Evolutionary conservation across 805 yeast species (phyloP).

Genomic region (Ogataea neopini): DNA sequence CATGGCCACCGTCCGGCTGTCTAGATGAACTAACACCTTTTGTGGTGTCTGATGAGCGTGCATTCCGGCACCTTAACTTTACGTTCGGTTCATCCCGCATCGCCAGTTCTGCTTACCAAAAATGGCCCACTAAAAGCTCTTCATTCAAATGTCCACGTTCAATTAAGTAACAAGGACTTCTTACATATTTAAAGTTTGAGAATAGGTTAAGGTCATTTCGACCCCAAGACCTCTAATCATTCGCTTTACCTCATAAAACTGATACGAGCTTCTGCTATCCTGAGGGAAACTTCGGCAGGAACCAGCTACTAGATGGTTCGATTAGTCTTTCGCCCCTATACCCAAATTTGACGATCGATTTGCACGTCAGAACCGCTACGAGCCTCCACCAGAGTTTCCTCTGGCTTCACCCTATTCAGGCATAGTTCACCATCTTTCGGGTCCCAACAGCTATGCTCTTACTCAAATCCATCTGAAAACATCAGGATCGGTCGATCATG

Average conservation of each 20-base stretch:
- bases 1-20: slow-evolving; percentile 53
- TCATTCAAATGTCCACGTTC: slow-evolving; percentile 9
- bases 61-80: slow-evolving; percentile 8
- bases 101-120: slow-evolving; percentile 10
- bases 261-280: slow-evolving; percentile 10
- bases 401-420: slow-evolving; percentile 11
- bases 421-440: slow-evolving; percentile 10
- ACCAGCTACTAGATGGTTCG: slow-evolving; percentile 10
- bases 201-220: slow-evolving; percentile 9
- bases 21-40: slow-evolving; percentile 9
- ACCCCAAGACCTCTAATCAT: slow-evolving; percentile 10
- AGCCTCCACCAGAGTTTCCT: slow-evolving; percentile 11
- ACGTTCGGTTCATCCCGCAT: slow-evolving; percentile 10
- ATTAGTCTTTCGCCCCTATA: slow-evolving; percentile 10
- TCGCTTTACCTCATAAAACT: slow-evolving; percentile 10
- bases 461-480: slow-evolving; percentile 9
- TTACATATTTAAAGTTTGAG: slow-evolving; percentile 9
- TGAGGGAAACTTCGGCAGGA: slow-evolving; percentile 11
- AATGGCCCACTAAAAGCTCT: slow-evolving; percentile 10
- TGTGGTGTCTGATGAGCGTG: slow-evolving; percentile 10
- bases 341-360: slow-evolving; percentile 10
- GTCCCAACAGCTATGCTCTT: slow-evolving; percentile 10
- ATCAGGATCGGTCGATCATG: slow-evolving; percentile 10
- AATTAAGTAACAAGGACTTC: slow-evolving; percentile 9
- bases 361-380: slow-evolving; percentile 10